Evolutionary conservation across 1,284 basidiomycete genomes (phyloP).

Genomic region (Papiliotrema flavescens): DNA sequence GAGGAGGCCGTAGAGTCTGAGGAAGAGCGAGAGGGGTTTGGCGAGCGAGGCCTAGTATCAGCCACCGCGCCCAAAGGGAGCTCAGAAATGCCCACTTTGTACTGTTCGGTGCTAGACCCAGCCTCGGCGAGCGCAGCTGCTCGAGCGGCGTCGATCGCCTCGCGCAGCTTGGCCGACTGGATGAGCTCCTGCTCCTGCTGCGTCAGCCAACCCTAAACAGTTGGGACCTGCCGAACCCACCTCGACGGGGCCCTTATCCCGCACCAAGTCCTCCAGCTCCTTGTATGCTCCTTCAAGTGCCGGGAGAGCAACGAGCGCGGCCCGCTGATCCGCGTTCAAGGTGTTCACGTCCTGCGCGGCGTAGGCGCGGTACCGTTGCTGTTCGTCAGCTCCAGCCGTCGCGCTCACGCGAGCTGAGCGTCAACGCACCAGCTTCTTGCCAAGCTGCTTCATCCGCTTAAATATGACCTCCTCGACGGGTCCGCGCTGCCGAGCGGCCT

Average conservation of each 20-base stretch:
- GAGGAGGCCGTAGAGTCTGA: slow-evolving; percentile 62
- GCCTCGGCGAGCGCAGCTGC: slow-evolving; percentile 8
- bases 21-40: slow-evolving; percentile 58
- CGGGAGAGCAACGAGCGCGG: slow-evolving; percentile 64
- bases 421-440: slow-evolving; percentile 74
- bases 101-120: slow-evolving; percentile 4
- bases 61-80: slow-evolving; percentile 1
- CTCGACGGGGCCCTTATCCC: slow-evolving; percentile 59
- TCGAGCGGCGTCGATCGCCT: slow-evolving; percentile 21
- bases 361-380: slow-evolving; percentile 71
- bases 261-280: slow-evolving; percentile 75
- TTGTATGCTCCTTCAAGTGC: slow-evolving; percentile 69
- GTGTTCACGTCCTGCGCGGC: slow-evolving; percentile 61
- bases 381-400: slow-evolving; percentile 2
- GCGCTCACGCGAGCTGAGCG: background rate
- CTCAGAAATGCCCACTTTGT: slow-evolving; percentile 7
- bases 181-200: slow-evolving; percentile 25
- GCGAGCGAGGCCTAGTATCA: slow-evolving; percentile 1
- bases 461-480: slow-evolving; percentile 70
- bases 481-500: slow-evolving; percentile 35
- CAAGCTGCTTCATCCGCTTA: slow-evolving; percentile 68
- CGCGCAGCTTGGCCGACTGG: slow-evolving; percentile 23
- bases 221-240: slow-evolving; percentile 49
- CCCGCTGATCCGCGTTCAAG: slow-evolving; percentile 79
- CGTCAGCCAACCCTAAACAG: background rate